Base-by-base conservation (phyloP, 176 grass and related monocot species). In the Ensete glaucum region DNA sequence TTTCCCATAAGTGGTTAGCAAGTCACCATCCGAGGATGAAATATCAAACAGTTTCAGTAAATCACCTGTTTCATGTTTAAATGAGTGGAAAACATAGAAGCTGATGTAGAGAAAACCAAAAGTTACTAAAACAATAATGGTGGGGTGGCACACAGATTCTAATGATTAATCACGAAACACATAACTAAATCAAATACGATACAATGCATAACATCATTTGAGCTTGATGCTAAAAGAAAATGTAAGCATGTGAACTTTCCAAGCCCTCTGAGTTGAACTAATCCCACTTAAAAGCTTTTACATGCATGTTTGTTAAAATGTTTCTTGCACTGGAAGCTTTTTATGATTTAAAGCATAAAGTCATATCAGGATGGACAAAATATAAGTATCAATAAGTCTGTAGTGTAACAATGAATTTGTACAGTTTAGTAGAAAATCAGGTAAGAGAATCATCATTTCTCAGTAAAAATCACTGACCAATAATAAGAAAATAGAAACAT, bases 1-100 rank as follows among this genome's bases (percentile, higher is more conserved):
- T 54, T 19, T 88, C 60, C 96, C 96, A 51, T 99, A 99, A 55
- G 96, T 95, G 20, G 91, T 99, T 76, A 85, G 90, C 79, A 99
- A 89, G 14, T 73, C 65, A 73, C 25, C 85, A 82, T 84, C 91
- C 87, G 81, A 69, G 68, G 73, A 63, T 82, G 89, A 91, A 65
- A 80, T 81, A 72, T 95, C 88, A 82, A 99, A 50, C 73, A 99
- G 85, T 69, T 89, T 95, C 62, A 95, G 77, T 83, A 99, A 85
- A 73, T 91, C 82, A 57, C 88, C 96, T 99, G 86, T 24, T 51
- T 51, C 21, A 77, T 25, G 19, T 14, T 63, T 26, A 6, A 54
- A 55, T 55, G 7, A 15, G 52, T 62, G 17, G 4, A 19, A 19
- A 52, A 15, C 16, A 1, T 24, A 55, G 53, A 2, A 74, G 13